These are phyloP conservation scores for Ampelomyces quisqualis DNA, from an alignment of 2,329 filamentous ascomycete species.

Conservation along the genomic window DNA sequence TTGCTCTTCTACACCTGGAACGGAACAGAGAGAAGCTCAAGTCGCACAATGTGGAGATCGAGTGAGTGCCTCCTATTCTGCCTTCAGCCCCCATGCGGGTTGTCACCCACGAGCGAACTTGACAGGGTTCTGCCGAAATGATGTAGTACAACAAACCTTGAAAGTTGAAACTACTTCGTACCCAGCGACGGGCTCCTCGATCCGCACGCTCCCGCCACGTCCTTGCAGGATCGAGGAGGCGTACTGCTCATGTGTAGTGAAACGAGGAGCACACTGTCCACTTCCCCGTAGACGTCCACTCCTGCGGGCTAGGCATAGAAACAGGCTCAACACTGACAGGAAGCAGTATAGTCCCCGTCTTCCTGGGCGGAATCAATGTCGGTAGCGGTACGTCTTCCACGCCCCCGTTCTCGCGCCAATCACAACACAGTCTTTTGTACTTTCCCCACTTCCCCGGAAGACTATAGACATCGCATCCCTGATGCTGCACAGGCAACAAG, in stretches of 20 bases:
- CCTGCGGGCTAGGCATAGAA: not conserved
- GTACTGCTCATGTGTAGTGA: not conserved
- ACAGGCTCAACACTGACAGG: conserved; percentile 8
- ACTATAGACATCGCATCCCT: not conserved
- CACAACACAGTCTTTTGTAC: too few relatives aligned
- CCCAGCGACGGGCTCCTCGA: not conserved
- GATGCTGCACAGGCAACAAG: conserved; percentile 61
- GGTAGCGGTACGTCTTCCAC: conserved; percentile 39
- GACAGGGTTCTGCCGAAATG: not conserved
- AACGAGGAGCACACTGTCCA: not conserved
- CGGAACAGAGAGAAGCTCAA: conserved; percentile 57
- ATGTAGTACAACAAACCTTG: not conserved
- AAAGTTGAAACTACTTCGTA: too few relatives aligned
- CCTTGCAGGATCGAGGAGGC: not conserved
- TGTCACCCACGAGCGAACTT: not conserved
- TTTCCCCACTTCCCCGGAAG: too few relatives aligned
- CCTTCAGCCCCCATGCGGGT: not conserved
- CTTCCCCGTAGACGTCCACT: not conserved
- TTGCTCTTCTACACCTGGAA: conserved; percentile 58
- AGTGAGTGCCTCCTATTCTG: conserved; percentile 53
- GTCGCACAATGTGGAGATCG: conserved; percentile 62
- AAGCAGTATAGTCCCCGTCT: conserved; percentile 67
- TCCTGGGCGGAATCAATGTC: conserved; percentile 56
- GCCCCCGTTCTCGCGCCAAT: not conserved
- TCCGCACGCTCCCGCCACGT: not conserved